phyloP scores from a whole-genome alignment of 176 grass and related monocot species.

The Bromus sterilis region DNA sequence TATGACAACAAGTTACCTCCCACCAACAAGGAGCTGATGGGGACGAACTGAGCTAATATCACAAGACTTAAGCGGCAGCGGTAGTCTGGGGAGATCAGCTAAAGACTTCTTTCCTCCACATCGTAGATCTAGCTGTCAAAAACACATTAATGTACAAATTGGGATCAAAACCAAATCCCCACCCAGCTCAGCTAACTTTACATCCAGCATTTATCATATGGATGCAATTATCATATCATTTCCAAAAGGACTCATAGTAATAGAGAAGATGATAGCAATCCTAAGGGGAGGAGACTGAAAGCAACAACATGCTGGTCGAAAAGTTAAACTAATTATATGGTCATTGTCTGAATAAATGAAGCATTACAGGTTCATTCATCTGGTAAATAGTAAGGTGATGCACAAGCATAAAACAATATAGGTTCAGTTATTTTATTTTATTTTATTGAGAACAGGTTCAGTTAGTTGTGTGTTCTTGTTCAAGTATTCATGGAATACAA shows the following conservation, averaged over 20 bases:
- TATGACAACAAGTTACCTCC: slow-evolving; percentile 53
- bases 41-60: slow-evolving; percentile 87
- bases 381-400: not conserved
- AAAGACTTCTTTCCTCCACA: slow-evolving; percentile 84
- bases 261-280: not conserved
- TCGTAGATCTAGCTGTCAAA: slow-evolving; percentile 83
- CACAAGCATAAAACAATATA: not conserved
- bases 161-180: not conserved
- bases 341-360: slow-evolving; percentile 2
- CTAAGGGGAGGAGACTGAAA: not conserved
- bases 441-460: too few relatives aligned
- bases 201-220: not conserved
- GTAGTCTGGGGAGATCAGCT: slow-evolving; percentile 58
- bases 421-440: not conserved
- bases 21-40: slow-evolving; percentile 91
- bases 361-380: not conserved
- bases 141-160: not conserved
- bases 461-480: not conserved
- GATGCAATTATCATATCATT: not conserved
- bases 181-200: not conserved
- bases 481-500: not conserved
- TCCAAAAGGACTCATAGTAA: not conserved
- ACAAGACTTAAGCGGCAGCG: slow-evolving; percentile 79
- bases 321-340: not conserved
- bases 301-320: not conserved